phyloP scores from a whole-genome alignment of 1,284 basidiomycete genomes.

The Rugosomyces carneus region DNA sequence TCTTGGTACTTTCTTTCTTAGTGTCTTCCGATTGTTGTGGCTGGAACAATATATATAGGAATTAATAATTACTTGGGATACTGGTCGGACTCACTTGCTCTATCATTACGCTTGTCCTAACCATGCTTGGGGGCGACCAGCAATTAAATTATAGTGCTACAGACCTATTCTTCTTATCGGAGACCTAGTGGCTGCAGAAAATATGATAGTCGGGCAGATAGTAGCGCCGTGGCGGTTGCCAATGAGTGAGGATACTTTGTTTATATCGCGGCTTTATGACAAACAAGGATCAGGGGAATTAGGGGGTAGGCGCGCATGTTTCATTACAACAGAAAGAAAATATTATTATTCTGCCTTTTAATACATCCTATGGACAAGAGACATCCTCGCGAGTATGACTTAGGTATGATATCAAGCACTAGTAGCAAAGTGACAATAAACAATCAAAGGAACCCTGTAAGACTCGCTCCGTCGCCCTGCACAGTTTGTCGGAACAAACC shows the following conservation, averaged over 20 bases:
- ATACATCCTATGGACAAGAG: constrained; percentile 13
- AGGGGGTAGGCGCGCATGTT: not conserved
- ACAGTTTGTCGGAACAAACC: constrained; percentile 10
- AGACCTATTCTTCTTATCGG: constrained; percentile 4
- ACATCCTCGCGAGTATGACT: constrained; percentile 15
- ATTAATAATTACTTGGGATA: not conserved
- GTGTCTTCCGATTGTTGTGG: constrained; percentile 32
- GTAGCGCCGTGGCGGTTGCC: constrained; percentile 6
- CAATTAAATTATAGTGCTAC: constrained; percentile 1
- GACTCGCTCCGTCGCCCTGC: constrained; percentile 8
- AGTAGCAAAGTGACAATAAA: constrained; percentile 14
- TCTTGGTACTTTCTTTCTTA: constrained; percentile 43
- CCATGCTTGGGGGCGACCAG: constrained; percentile 7
- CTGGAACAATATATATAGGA: constrained; percentile 7
- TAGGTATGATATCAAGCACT: constrained; percentile 12
- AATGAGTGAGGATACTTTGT: constrained; percentile 5
- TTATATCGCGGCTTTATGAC: constrained; percentile 9
- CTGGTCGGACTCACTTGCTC: constrained; percentile 18
- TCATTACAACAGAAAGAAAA: not conserved
- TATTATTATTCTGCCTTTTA: constrained; percentile 12
- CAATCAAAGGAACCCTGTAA: constrained; percentile 14
- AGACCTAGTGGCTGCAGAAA: constrained; percentile 6
- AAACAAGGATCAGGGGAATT: constrained; percentile 7
- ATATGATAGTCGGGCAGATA: constrained; percentile 5
- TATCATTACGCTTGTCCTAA: constrained; percentile 10